Evolutionary conservation across 306 rosid species (phyloP).

Genomic region (Prunus dulcis): DNA sequence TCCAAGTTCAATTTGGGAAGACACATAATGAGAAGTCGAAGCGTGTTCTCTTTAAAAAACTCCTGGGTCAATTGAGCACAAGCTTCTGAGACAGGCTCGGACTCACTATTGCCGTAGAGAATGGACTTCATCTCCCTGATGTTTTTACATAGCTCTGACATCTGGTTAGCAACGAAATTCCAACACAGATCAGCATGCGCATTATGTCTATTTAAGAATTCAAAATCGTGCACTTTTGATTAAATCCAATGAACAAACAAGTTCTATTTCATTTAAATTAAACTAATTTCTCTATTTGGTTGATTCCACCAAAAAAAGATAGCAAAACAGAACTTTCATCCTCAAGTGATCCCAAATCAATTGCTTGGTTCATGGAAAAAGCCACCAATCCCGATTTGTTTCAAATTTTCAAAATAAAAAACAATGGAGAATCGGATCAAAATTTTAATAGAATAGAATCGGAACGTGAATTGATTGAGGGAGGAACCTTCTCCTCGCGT

Average conservation of each 20-base stretch:
- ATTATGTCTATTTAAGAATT: not conserved
- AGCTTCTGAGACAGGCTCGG: constrained; percentile 92
- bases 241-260: no score
- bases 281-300: not conserved
- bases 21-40: constrained; percentile 68
- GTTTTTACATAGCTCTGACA: constrained; percentile 67
- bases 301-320: no score
- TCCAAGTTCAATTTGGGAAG: constrained; percentile 92
- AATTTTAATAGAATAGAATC: not conserved
- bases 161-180: constrained; percentile 37
- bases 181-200: constrained; percentile 26
- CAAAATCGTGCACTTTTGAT: not conserved
- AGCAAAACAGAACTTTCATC: not conserved
- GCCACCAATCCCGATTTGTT: not conserved
- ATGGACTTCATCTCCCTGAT: constrained; percentile 85
- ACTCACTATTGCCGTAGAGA: constrained; percentile 92
- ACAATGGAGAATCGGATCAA: not conserved
- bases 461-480: not conserved
- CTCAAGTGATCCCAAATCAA: not conserved
- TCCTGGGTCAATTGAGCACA: constrained; percentile 91
- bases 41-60: constrained; percentile 74
- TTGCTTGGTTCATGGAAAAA: not conserved
- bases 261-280: not conserved
- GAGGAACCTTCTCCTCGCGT: constrained; percentile 83
- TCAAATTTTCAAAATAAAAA: not conserved